Percentiles rank a stretch among this genome's conserved stretches.
Conservation (phyloP, 371 early-diverging fungal genomes). For the Actinomortierella wolfii region DNA sequence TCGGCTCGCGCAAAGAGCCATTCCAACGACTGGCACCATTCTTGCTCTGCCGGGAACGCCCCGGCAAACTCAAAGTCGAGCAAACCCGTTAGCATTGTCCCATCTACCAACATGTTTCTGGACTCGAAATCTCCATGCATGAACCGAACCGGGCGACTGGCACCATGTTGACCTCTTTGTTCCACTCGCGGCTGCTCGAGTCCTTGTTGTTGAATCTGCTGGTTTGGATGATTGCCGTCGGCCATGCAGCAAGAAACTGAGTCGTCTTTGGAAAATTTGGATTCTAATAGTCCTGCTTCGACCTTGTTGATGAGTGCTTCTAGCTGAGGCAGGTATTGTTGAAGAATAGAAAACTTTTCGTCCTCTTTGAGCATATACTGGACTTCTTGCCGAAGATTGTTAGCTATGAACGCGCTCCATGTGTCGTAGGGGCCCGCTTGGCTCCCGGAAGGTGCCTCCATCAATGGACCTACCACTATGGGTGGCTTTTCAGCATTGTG, state of each 20-base stretch:
- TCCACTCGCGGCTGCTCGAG: not conserved
- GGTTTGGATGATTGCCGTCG: too few species aligned
- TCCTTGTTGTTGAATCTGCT: slow-evolving; percentile 5
- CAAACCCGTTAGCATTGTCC: slow-evolving; percentile 18
- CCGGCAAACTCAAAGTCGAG: slow-evolving; percentile 44
- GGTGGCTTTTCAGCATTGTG: too few species aligned
- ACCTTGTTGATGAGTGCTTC: slow-evolving; percentile 17
- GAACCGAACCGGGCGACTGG: slow-evolving; percentile 19
- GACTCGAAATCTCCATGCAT: slow-evolving; percentile 36
- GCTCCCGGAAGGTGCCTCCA: slow-evolving; percentile 23
- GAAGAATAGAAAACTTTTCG: slow-evolving; percentile 7
- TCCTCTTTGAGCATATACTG: not conserved
- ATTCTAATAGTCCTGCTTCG: slow-evolving; percentile 23
- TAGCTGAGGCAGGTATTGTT: slow-evolving; percentile 12
- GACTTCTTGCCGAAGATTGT: slow-evolving; percentile 20
- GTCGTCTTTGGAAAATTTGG: slow-evolving; percentile 13
- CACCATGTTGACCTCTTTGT: not conserved
- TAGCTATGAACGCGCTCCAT: slow-evolving; percentile 27
- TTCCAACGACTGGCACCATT: slow-evolving; percentile 40
- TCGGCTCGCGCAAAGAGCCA: slow-evolving; percentile 34
- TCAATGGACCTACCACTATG: slow-evolving; percentile 19
- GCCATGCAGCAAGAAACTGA: too few species aligned
- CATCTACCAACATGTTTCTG: slow-evolving; percentile 32
- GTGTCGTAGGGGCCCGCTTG: slow-evolving; percentile 18
- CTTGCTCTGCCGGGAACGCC: slow-evolving; percentile 38